Evolutionary conservation across 495 filamentous ascomycete species (phyloP).

Genomic region (Bryoglossum gracile): DNA sequence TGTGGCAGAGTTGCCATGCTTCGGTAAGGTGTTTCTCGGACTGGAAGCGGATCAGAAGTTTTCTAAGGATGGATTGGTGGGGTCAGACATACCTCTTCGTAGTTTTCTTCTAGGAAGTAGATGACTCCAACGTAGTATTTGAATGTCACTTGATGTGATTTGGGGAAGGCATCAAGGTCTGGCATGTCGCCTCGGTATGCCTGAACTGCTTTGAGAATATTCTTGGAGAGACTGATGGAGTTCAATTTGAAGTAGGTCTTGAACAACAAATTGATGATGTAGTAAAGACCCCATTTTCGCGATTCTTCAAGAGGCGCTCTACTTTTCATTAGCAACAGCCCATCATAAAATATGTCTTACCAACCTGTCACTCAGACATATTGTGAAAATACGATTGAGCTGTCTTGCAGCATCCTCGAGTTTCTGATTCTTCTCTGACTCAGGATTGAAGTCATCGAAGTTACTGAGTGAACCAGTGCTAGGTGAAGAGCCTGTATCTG

Average conservation of each 20-base stretch:
- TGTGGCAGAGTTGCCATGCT: slow-evolving; percentile 73
- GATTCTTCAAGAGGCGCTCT: slow-evolving; percentile 84
- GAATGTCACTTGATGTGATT: slow-evolving; percentile 89
- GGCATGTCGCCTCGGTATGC: slow-evolving; percentile 73
- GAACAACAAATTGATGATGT: slow-evolving; percentile 86
- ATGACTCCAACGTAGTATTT: slow-evolving; percentile 92
- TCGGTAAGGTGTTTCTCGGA: slow-evolving; percentile 73
- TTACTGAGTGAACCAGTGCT: slow-evolving; percentile 35
- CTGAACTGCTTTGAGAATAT: slow-evolving; percentile 71
- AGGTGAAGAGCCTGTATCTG: slow-evolving; percentile 58
- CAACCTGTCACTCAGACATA: slow-evolving; percentile 85
- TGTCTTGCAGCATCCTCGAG: slow-evolving; percentile 84
- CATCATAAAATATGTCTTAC: slow-evolving; percentile 20
- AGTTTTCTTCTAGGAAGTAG: slow-evolving; percentile 86
- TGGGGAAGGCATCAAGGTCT: slow-evolving; percentile 63
- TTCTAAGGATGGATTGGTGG: neutral
- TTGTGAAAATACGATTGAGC: slow-evolving; percentile 79
- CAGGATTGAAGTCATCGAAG: slow-evolving; percentile 68
- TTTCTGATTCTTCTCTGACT: slow-evolving; percentile 65
- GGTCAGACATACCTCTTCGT: slow-evolving; percentile 52
- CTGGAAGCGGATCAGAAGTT: slow-evolving; percentile 29
- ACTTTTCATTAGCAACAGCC: neutral
- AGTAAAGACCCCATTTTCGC: slow-evolving; percentile 94
- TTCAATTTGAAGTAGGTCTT: slow-evolving; percentile 98
- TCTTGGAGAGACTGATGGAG: slow-evolving; percentile 80